phyloP scores from a whole-genome alignment of 1,284 basidiomycete genomes.

The Ustilago cynodontis region DNA sequence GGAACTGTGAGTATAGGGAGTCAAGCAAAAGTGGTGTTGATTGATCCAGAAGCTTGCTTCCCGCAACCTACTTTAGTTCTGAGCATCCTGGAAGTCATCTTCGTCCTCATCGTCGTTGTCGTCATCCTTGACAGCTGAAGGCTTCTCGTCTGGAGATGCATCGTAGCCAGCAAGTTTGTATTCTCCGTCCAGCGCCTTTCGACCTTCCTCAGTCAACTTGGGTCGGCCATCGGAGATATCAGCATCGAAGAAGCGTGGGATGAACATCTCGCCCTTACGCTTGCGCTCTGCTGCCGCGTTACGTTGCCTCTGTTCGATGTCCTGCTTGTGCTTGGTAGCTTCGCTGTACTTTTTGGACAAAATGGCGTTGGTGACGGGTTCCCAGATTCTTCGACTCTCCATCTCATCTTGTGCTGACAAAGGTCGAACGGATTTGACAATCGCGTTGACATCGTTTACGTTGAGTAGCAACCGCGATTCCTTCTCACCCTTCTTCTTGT shows the following conservation, averaged over 20 bases:
- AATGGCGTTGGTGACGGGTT: constrained; percentile 77
- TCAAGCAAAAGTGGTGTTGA: not conserved
- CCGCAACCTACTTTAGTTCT: constrained; percentile 18
- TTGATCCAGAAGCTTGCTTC: not conserved
- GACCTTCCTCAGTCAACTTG: constrained; percentile 75
- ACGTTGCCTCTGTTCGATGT: constrained; percentile 65
- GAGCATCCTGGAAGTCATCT: constrained; percentile 47
- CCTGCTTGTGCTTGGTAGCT: constrained; percentile 64
- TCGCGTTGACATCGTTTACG: constrained; percentile 78
- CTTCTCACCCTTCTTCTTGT: constrained; percentile 78
- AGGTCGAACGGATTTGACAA: constrained; percentile 87
- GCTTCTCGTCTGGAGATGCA: constrained; percentile 1
- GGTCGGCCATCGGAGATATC: constrained; percentile 82
- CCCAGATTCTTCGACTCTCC: constrained; percentile 92
- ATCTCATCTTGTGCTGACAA: constrained; percentile 81
- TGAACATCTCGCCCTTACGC: constrained; percentile 70
- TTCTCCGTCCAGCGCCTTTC: constrained; percentile 68
- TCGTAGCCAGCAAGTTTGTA: constrained; percentile 49
- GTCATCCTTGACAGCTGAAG: not conserved
- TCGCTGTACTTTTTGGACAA: constrained; percentile 82
- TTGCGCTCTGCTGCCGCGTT: constrained; percentile 60
- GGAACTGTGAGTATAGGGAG: not conserved
- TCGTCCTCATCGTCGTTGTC: constrained; percentile 42
- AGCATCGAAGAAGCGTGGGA: constrained; percentile 82
- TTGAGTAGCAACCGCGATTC: constrained; percentile 83